Conservation (phyloP, 2,329 filamentous ascomycete species). For the Monilinia laxa region DNA sequence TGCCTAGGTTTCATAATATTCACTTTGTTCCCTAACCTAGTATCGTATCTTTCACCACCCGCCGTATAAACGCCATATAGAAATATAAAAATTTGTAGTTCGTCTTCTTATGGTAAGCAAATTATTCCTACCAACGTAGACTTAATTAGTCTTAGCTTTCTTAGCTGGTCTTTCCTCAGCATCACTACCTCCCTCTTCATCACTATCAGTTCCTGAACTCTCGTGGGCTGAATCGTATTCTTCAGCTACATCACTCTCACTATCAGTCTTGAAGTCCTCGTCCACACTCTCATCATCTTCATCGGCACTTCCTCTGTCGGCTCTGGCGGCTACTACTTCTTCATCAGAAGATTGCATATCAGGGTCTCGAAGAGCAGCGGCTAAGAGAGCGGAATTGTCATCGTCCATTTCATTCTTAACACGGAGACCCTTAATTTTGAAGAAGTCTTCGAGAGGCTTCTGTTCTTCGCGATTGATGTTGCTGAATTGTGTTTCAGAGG, state of each 20-base stretch:
- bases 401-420: conserved; percentile 99
- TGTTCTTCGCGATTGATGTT: conserved; percentile 99
- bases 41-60: conserved; percentile 6
- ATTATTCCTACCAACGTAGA: not conserved
- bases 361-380: conserved; percentile 79
- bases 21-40: not conserved
- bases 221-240: conserved; percentile 93
- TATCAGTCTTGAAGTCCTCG: conserved; percentile 91
- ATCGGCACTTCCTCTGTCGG: conserved; percentile 86
- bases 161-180: conserved; percentile 53
- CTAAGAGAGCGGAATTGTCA: conserved; percentile 70
- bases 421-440: conserved; percentile 90
- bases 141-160: conserved; percentile 43
- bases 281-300: conserved; percentile 95
- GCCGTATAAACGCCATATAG: conserved; percentile 7
- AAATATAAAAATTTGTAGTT: not conserved
- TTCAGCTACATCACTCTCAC: conserved; percentile 92
- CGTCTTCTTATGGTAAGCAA: not conserved
- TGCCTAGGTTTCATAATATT: not conserved
- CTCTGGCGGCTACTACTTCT: conserved; percentile 66
- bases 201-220: conserved; percentile 72
- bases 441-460: conserved; percentile 93
- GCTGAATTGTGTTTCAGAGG: conserved; percentile 90
- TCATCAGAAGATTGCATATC: conserved; percentile 74
- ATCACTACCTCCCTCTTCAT: conserved; percentile 53